Evolutionary conservation across 176 grass and related monocot genomes (phyloP), one percentile per base, ranked within the genome.

Genomic region (Hsuehochloa calcarea): DNA sequence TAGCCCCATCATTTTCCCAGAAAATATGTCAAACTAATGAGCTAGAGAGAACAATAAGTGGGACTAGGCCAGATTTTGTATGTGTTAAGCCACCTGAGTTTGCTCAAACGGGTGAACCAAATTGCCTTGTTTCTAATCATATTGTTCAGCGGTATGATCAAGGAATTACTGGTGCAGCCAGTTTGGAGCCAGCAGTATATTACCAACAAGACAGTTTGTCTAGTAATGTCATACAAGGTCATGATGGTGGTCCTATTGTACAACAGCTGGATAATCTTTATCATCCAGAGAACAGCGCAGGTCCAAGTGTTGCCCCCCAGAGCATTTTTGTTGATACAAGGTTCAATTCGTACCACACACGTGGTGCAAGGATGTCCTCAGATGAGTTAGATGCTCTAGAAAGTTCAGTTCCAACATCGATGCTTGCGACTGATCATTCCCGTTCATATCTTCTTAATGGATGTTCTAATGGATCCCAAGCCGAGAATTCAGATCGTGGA

Each of bases 351-450:
- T 70, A 66, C 61, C 37, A 0, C 1, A 40, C 82, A 68, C 65
- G 0, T 55, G 74, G 74, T 83, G 68, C 77, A 52, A 81, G 75
- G 74, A 34, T 88, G 68, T 90, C 74, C 49, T 95, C 93, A 14
- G 6, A 86, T 79, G 85, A 92, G 22, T 58, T 88, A 51, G 88
- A 90, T 79, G 83, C 82, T 86, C 60, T 90, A 27, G 88, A 95
- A 86, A 92, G 85, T 52, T 88, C 88, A 38, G 41, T 86, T 81
- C 85, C 80, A 70, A 52, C 68, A 6, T 46, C 52, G 8, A 45
- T 84, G 31, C 67, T 64, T 80, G 39, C 68, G 85, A 43, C 45
- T 81, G 74, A 81, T 77, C 68, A 90, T 77, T 90, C 85, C 41
- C 22, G 22, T 83, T 77, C 74, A 37, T 68, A 86, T 87, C 45